These are phyloP conservation scores for Termitomyces bulborhizus DNA, from an alignment of 768 basidiomycete genomes.

Conservation along the genomic window DNA sequence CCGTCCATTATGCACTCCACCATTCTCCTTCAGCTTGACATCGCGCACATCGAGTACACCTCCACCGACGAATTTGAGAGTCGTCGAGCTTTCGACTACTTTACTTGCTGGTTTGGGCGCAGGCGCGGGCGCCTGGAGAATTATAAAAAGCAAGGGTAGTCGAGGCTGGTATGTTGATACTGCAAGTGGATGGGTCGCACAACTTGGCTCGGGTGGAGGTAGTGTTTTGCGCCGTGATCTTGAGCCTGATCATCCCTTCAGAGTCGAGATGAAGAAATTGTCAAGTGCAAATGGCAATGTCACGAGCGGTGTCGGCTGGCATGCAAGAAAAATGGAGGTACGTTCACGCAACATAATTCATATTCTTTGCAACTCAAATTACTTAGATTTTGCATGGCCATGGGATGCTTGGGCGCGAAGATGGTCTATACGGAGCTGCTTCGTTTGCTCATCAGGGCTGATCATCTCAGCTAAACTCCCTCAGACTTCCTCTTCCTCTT, in stretches of 20 bases:
- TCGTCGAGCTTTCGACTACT: slow-evolving; percentile 76
- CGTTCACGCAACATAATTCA: slow-evolving; percentile 19
- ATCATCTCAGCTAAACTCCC: background rate
- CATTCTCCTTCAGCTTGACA: slow-evolving; percentile 59
- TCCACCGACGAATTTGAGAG: slow-evolving; percentile 70
- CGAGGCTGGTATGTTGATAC: slow-evolving; percentile 94
- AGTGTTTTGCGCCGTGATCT: slow-evolving; percentile 57
- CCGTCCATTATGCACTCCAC: slow-evolving; percentile 72
- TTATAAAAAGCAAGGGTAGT: slow-evolving; percentile 87
- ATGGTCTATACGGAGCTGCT: slow-evolving; percentile 90
- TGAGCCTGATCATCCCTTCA: slow-evolving; percentile 53
- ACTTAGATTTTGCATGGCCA: slow-evolving; percentile 75
- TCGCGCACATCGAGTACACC: slow-evolving; percentile 20
- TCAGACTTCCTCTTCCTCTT: background rate
- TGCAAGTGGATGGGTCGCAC: slow-evolving; percentile 73
- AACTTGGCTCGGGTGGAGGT: slow-evolving; percentile 27
- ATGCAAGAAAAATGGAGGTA: slow-evolving; percentile 95
- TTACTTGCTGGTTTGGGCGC: slow-evolving; percentile 68
- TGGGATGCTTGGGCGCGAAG: slow-evolving; percentile 88
- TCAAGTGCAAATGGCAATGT: slow-evolving; percentile 84
- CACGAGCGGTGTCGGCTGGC: slow-evolving; percentile 91
- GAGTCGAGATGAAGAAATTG: slow-evolving; percentile 64
- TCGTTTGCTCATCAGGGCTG: slow-evolving; percentile 93
- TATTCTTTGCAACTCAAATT: background rate
- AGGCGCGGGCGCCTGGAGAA: slow-evolving; percentile 82